Conservation (phyloP, 2,329 filamentous ascomycete genomes). For the Zasmidium angulare region DNA sequence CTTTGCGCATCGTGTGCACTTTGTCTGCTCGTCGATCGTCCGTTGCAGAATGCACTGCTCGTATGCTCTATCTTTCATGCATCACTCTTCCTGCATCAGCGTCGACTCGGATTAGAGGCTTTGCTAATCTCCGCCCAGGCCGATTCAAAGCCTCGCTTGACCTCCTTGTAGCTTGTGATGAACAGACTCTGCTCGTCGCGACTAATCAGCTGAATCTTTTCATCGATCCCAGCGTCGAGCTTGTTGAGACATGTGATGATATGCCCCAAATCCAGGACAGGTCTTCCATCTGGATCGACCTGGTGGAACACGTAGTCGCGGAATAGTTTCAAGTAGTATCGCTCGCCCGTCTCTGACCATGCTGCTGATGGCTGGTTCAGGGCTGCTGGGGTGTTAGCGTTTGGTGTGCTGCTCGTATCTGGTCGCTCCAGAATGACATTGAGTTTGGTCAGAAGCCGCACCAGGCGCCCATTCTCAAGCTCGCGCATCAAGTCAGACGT, state of each 20-base stretch:
- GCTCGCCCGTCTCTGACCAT: constrained; percentile 91
- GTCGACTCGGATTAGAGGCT: constrained; percentile 19
- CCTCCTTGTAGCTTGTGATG: constrained; percentile 84
- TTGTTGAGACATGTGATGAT: constrained; percentile 87
- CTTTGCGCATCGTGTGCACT: too few relatives aligned
- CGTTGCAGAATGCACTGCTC: not conserved
- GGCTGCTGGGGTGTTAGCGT: constrained; percentile 27
- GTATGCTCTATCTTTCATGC: not conserved
- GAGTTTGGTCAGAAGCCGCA: constrained; percentile 78
- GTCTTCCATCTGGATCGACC: constrained; percentile 79
- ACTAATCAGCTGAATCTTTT: constrained; percentile 81
- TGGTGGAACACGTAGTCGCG: constrained; percentile 97
- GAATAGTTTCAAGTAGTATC: constrained; percentile 92
- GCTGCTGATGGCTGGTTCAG: constrained; percentile 34
- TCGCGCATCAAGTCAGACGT: constrained; percentile 72
- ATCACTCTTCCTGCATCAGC: not conserved
- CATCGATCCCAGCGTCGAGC: constrained; percentile 83
- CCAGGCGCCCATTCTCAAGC: constrained; percentile 84
- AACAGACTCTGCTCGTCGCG: constrained; percentile 88
- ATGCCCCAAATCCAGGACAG: constrained; percentile 83
- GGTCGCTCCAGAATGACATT: constrained; percentile 86
- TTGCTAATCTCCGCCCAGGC: constrained; percentile 58
- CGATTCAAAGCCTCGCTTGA: constrained; percentile 66
- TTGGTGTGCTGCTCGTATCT: constrained; percentile 56
- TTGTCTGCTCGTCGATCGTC: not conserved